Conservation (phyloP, 163 green algal genomes). For the Volvox carteri region DNA sequence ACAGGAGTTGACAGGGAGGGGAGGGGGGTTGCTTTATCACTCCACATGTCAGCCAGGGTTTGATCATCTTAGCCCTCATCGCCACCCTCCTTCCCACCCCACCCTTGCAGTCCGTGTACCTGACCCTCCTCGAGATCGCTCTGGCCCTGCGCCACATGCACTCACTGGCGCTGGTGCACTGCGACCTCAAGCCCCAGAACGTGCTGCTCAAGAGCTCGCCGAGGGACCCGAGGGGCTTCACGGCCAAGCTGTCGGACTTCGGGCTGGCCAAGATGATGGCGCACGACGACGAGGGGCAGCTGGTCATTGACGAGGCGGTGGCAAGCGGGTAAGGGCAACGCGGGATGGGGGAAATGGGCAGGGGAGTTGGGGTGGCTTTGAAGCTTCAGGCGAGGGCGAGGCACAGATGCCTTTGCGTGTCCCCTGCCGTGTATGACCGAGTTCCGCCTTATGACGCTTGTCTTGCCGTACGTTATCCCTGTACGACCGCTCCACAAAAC, state of each 20-base stretch:
- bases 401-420: too few relatives aligned
- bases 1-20: background rate
- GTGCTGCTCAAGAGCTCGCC: constrained; percentile 58
- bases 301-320: constrained; percentile 51
- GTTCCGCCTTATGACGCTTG: too few relatives aligned
- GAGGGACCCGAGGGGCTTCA: constrained; percentile 57
- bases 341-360: too few relatives aligned
- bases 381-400: too few relatives aligned
- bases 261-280: constrained; percentile 55
- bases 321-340: constrained; percentile 19
- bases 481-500: too few relatives aligned
- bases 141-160: constrained; percentile 56
- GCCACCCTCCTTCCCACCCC: too few relatives aligned
- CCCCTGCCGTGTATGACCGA: too few relatives aligned
- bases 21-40: too few relatives aligned
- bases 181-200: constrained; percentile 63
- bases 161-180: constrained; percentile 42
- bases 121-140: constrained; percentile 42
- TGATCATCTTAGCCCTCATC: too few relatives aligned
- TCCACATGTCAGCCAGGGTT: too few relatives aligned
- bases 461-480: too few relatives aligned
- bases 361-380: too few relatives aligned
- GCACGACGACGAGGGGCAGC: constrained; percentile 40
- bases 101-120: constrained; percentile 18
- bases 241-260: constrained; percentile 57